Percentiles rank a stretch among this genome's conserved stretches.
phyloP scores from a whole-genome alignment of 306 rosid genomes.

The Mucuna pruriens region DNA sequence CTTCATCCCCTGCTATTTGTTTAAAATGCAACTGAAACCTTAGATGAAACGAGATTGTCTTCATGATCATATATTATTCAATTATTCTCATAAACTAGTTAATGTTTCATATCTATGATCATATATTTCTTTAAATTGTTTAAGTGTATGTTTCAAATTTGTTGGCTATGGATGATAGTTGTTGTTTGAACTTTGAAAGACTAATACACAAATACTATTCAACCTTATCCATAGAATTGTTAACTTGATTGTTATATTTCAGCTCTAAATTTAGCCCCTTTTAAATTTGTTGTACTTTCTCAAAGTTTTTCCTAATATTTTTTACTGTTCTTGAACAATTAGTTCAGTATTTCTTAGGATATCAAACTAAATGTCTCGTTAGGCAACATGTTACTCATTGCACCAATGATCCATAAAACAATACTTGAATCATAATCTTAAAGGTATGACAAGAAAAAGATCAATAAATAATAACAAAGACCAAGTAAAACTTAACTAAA shows the following conservation, averaged over 20 bases:
- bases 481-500: conserved; percentile 21
- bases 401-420: conserved; percentile 9
- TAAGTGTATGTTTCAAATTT: neutral
- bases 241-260: conserved; percentile 19
- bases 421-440: conserved; percentile 23
- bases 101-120: conserved; percentile 10
- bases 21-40: conserved; percentile 3
- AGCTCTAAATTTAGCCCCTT: conserved; percentile 5
- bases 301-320: conserved; percentile 3
- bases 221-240: conserved; percentile 5
- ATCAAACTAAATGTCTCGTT: conserved; percentile 21
- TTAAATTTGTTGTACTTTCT: conserved; percentile 22
- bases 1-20: neutral
- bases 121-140: conserved; percentile 6
- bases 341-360: neutral
- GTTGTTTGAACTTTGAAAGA: conserved; percentile 29
- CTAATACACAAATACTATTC: neutral
- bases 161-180: neutral
- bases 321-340: conserved; percentile 16
- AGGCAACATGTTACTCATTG: neutral
- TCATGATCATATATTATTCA: neutral
- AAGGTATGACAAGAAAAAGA: conserved; percentile 7
- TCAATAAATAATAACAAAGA: conserved; percentile 4
- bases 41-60: neutral
- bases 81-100: conserved; percentile 3